Conservation (phyloP, 192 early-diverging fungal species). For the Gonapodya sp. region DNA sequence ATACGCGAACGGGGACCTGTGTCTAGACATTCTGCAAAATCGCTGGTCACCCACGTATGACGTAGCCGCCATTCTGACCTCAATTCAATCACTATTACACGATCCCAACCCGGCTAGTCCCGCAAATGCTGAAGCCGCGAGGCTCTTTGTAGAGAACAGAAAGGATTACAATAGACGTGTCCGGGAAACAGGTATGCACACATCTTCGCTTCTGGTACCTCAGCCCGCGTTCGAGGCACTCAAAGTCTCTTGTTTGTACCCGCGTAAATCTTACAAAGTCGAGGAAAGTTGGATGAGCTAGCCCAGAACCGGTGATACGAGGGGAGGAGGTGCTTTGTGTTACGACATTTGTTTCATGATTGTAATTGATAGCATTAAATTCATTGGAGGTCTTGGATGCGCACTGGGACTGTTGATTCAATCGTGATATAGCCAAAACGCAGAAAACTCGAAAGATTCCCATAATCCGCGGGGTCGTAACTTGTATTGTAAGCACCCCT, state of each 20-base stretch:
- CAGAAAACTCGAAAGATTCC: too few relatives aligned
- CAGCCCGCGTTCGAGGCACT: too few relatives aligned
- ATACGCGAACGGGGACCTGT: conserved; percentile 93
- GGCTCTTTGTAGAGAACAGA: conserved; percentile 80
- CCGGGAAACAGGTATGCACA: conserved; percentile 52
- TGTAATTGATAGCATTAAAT: too few relatives aligned
- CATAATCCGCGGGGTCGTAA: too few relatives aligned
- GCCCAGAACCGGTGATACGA: too few relatives aligned
- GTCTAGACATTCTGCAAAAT: conserved; percentile 96
- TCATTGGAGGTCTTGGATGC: too few relatives aligned
- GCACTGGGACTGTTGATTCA: too few relatives aligned
- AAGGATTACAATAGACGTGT: conserved; percentile 92
- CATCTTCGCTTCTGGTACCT: too few relatives aligned
- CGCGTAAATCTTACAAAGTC: too few relatives aligned
- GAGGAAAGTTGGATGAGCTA: conserved; percentile 11
- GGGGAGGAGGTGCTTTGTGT: background rate
- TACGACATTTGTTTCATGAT: background rate
- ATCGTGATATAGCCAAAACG: too few relatives aligned
- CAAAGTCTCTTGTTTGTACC: too few relatives aligned
- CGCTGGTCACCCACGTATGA: conserved; percentile 97
- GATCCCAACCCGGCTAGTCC: conserved; percentile 96
- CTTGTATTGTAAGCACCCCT: background rate
- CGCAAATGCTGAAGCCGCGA: conserved; percentile 93
- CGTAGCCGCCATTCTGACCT: conserved; percentile 85
- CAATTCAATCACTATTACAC: conserved; percentile 89